Base-by-base conservation (phyloP, 192 early-diverging fungal species). In the Coemansia sp. region DNA sequence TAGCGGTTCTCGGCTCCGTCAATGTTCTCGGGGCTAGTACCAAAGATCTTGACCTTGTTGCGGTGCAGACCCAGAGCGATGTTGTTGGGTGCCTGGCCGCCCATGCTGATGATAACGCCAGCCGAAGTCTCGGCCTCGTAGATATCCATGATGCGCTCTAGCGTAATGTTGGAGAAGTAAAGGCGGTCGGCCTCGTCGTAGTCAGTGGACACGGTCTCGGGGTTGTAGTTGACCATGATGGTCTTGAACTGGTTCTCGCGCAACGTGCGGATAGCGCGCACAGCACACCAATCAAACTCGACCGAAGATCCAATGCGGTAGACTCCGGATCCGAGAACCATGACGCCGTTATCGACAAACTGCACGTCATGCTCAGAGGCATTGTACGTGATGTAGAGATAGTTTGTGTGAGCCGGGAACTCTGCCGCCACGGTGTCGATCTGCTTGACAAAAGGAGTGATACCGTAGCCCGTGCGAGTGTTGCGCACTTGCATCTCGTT, bases 201-300 rank as follows among this genome's bases (percentile, higher is more conserved):
- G 85, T 99, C 97, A 8, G 97, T 99, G 12, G 93, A 95, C n/a
- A 99, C 97, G 3, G 97, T 99, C 76, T 99, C 97, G 20, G 97
- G 97, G 78, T 99, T 99, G 84, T 97, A 99, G 88, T 99, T 99
- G 69, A 99, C 84, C 97, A 99, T 99, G 70, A 99, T 85, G 6
- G 97, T 97, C 87, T 99, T 96, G 83, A 89, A 83, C 21, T 88
- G 87, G 66, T 85, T 85, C 43, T 88, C 86, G 55, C 95, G 93
- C 55, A 99, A 87, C 23, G 95, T 93, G 60, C 95, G 94, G 61
- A 99, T 97, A 43, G 93, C 93, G 38, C 93, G 89, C 36, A 99
- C 97, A 26, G 92, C 97, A 69, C 97, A 99, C 97, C 97, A 97
- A 72, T 99, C 95, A 74, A 97, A 97, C 79, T 99, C 95, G n/a